Base-by-base conservation (phyloP, 1,139 yeast genomes). In the Hemisphaericaspora subhashii region DNA sequence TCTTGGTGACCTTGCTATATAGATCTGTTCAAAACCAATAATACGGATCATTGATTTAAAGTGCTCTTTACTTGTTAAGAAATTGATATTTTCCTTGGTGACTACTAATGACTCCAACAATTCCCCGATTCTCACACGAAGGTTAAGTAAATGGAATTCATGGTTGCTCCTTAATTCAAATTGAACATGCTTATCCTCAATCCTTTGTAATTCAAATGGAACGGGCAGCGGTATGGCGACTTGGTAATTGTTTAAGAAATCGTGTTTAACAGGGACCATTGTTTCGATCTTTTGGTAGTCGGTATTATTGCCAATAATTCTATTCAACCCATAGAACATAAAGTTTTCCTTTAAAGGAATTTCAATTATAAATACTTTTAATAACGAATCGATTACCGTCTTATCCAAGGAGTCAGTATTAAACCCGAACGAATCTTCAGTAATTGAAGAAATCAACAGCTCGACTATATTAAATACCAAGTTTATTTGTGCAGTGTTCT, bases 1-100 rank as follows among this genome's bases (percentile, higher is more conserved):
- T 38, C 84, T 58, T 1, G 85, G 84, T 13, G 68, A 58, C 41
- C 68, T 59, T 44, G 69, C 57, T 9, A 79, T 64, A 23, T 59
- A 46, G 37, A 68, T 74, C 50, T 81, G 86, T 50, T 79, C 81
- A 42, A 65, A 64, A 2, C 77, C 77, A 22, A 80, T 68, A 13
- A 70, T 62, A 35, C 75, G 55, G 2, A 77, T 68, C 17, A 79
- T 57, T 0, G 68, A 53, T 43, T 72, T 72, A 43, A 79, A 62
- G 26, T 70, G 51, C 16, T 67, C 73, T 20, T 67, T 65, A 41
- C 57, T 55, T 37, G 58, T 58, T 26, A 74, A 50, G 13, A 68
- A 50, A 2, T 57, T 60, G 24, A 67, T 53, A 1, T 64, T 47
- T 37, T 53, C 53, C 4, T 62, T 59, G 21, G 62, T 58, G 1